A percentile compares a stretch with the other conserved stretches of the same genome.
These are phyloP conservation scores for Nicotiana otophora DNA, from an alignment of 257 asterid genomes.

Conservation along the genomic window DNA sequence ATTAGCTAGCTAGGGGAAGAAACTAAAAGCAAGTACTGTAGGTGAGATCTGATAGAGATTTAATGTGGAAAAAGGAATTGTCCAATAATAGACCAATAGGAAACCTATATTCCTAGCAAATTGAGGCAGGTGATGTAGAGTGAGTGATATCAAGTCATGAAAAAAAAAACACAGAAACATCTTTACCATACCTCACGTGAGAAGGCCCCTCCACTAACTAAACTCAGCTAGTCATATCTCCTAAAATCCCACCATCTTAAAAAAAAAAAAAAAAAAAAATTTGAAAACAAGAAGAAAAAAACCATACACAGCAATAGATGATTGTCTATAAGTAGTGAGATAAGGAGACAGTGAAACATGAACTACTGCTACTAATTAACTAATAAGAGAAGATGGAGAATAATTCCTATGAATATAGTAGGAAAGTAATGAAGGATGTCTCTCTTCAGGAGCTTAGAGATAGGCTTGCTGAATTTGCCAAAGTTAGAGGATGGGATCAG, in stretches of 20 bases:
- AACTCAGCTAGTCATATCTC: neutral
- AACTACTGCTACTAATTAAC: neutral
- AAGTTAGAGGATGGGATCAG: constrained; percentile 50
- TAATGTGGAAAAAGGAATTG: neutral
- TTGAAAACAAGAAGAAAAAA: too few relatives aligned
- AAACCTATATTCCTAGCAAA: constrained; percentile 8
- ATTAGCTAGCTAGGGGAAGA: neutral
- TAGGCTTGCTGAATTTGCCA: constrained; percentile 48
- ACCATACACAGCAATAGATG: neutral
- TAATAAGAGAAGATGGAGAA: constrained; percentile 33
- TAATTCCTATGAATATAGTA: constrained; percentile 18
- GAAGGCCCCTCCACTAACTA: constrained; percentile 29
- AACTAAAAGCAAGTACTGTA: neutral
- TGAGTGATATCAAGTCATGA: constrained; percentile 33
- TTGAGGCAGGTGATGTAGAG: neutral
- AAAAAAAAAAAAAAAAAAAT: neutral
- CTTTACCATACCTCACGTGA: constrained; percentile 18
- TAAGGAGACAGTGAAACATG: neutral
- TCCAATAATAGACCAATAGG: constrained; percentile 1
- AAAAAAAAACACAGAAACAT: constrained; percentile 20
- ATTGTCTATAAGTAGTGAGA: constrained; percentile 29
- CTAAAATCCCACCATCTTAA: neutral
- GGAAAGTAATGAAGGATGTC: constrained; percentile 38
- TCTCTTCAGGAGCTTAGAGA: constrained; percentile 50
- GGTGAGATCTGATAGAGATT: constrained; percentile 1